phyloP scores from a whole-genome alignment of 2,329 filamentous ascomycete species.

The Neonectria hederae region DNA sequence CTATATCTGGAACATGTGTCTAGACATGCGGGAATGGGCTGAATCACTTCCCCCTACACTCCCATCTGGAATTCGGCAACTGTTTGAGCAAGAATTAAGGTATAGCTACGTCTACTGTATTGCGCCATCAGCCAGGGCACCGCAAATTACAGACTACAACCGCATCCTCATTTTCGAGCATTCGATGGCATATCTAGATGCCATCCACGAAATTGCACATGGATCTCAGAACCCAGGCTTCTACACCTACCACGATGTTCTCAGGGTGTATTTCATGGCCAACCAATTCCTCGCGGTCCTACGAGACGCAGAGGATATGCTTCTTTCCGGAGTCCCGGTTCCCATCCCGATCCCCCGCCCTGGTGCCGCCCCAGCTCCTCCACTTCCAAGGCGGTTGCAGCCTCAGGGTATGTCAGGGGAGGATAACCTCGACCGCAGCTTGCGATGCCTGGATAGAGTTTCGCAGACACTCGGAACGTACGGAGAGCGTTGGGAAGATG shows the following conservation, averaged over 20 bases:
- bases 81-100: constrained; percentile 87
- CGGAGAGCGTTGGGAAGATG: constrained; percentile 68
- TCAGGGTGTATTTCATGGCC: constrained; percentile 81
- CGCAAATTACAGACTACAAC: constrained; percentile 77
- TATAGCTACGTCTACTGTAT: constrained; percentile 94
- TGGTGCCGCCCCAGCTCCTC: constrained; percentile 61
- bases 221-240: constrained; percentile 70
- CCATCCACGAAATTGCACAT: constrained; percentile 74
- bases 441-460: constrained; percentile 64
- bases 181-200: constrained; percentile 81
- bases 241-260: constrained; percentile 87
- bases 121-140: constrained; percentile 79
- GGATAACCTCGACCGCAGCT: constrained; percentile 64
- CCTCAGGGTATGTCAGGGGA: constrained; percentile 49
- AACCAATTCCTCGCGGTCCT: constrained; percentile 71
- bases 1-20: constrained; percentile 80
- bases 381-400: constrained; percentile 58
- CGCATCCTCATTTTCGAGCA: constrained; percentile 88
- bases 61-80: constrained; percentile 71
- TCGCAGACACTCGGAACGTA: constrained; percentile 64
- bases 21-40: constrained; percentile 83
- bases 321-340: constrained; percentile 61
- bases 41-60: constrained; percentile 75
- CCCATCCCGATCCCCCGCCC: constrained; percentile 56
- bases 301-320: constrained; percentile 64